These are phyloP conservation scores for Prunus mira DNA, from an alignment of 306 rosid genomes.

Conservation along the genomic window DNA sequence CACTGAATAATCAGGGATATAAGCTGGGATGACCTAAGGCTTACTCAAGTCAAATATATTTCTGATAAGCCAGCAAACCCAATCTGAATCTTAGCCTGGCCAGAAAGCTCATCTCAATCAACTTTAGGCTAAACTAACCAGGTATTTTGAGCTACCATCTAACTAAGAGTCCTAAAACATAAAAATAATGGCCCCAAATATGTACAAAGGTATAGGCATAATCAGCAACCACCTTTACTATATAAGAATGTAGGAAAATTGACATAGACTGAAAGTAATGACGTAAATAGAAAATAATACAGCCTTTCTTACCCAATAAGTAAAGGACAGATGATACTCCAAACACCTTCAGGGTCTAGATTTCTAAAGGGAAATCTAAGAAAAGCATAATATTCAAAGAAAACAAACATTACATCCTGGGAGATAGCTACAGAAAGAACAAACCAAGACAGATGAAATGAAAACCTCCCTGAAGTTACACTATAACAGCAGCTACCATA, in stretches of 20 bases:
- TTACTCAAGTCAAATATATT: neutral
- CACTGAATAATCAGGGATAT: neutral
- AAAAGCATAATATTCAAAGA: neutral
- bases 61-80: neutral
- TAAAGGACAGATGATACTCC: neutral
- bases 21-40: neutral
- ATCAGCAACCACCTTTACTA: neutral
- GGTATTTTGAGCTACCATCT: neutral
- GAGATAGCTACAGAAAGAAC: neutral
- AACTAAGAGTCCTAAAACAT: neutral
- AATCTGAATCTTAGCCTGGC: neutral
- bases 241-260: neutral
- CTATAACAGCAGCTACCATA: neutral
- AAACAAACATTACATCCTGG: neutral
- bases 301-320: neutral
- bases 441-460: neutral
- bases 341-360: neutral
- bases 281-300: neutral
- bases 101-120: neutral
- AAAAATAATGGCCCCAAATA: neutral
- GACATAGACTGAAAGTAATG: neutral
- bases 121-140: neutral
- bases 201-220: neutral
- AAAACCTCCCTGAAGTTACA: neutral
- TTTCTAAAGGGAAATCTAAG: neutral